phyloP scores from a whole-genome alignment of 257 asterid species.

The Solanum chmielewskii region DNA sequence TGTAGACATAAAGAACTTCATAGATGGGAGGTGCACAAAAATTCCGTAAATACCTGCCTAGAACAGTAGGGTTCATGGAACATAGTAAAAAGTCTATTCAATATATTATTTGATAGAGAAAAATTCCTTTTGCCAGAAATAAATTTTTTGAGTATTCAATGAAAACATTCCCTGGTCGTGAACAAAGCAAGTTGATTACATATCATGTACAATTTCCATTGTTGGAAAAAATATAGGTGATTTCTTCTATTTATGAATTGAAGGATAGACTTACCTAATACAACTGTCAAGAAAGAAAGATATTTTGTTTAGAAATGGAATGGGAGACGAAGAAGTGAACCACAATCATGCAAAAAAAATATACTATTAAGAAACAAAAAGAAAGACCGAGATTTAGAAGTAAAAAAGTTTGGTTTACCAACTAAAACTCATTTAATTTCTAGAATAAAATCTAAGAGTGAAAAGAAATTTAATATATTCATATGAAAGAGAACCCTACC shows the following conservation, averaged over 20 bases:
- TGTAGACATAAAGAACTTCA: neutral
- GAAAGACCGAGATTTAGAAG: neutral
- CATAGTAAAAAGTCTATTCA: neutral
- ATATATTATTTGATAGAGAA: neutral
- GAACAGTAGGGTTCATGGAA: neutral
- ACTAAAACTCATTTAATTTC: too few relatives aligned
- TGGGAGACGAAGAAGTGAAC: too few relatives aligned
- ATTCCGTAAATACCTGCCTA: neutral
- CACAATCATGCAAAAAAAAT: neutral
- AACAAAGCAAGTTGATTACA: too few relatives aligned
- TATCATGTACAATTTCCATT: neutral
- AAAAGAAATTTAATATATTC: too few relatives aligned
- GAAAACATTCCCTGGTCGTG: too few relatives aligned
- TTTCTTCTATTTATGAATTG: too few relatives aligned
- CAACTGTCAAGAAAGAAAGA: too few relatives aligned
- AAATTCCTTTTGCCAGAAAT: neutral
- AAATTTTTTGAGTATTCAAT: too few relatives aligned
- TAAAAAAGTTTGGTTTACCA: neutral
- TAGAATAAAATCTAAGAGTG: neutral
- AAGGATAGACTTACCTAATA: too few relatives aligned
- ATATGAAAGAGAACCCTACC: neutral
- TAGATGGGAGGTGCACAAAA: neutral
- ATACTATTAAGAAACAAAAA: too few relatives aligned
- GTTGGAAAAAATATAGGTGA: too few relatives aligned
- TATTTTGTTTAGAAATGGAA: too few relatives aligned